Base-by-base conservation (phyloP, 2,329 filamentous ascomycete species). In the Chrysoporthe puriensis region DNA sequence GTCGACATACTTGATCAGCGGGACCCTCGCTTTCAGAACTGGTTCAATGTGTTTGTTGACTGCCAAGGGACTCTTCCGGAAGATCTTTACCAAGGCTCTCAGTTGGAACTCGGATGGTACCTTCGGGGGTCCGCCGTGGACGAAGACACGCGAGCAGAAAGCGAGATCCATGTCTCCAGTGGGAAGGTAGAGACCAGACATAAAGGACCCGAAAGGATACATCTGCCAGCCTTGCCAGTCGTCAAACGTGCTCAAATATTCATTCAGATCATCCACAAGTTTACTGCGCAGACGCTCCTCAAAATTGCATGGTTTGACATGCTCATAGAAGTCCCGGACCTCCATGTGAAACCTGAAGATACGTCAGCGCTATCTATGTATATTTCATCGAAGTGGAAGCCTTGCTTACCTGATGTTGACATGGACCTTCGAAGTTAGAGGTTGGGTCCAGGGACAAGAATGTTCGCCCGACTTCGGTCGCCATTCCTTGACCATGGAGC, bases 111-210 rank as follows among this genome's bases (percentile, higher is more conserved):
- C 88, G 73, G 80, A 85, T 70, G 85, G 76, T 9, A 80, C 74
- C 34, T 32, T 59, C 13, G 40, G 63, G 40, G 32, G 63, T 2
- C 85, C 86, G 3, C 84, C 82, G 9, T 81, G 76, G 70, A 88
- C 82, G 71, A 88, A 93, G 36, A 83, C 81, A 9, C 78, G 73
- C 0, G 86, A 88, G 62, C 94, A 87, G 63, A 96, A 86, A 2
- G 97, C 96, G 60, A 99, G 83, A 76, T 99, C 96, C 89, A 99
- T 97, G 76, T 99, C 96, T 18, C 92, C 93, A 1, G 91, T 88
- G 0, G 86, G 86, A 2, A 89, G 80, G 72, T 88, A 89, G 8
- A 93, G 82, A 0, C 92, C 93, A 3, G 93, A 93, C 72, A 93
- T 94, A 78, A 94, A 99, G 0, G 96, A 98, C n/a, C 96, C 96